Base-by-base conservation (phyloP, 2,329 filamentous ascomycete genomes). In the Verruconis gallopava region DNA sequence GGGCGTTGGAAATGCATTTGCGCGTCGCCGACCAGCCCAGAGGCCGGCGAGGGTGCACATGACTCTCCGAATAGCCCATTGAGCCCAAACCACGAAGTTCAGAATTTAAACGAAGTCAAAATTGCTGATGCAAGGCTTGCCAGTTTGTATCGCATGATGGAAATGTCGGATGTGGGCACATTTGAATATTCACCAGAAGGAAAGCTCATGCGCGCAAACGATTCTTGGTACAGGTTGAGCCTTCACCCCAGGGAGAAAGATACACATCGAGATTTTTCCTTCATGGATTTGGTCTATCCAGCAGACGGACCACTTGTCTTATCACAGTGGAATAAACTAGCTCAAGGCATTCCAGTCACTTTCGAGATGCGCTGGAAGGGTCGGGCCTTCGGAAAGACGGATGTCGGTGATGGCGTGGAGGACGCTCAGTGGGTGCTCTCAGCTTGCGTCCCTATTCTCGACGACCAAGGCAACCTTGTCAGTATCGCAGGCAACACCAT, bases 321-420 rank as follows among this genome's bases (percentile, higher is more conserved):
- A 48, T 50, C 49, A 5, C 49, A 49, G 44, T 59, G 55, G 56
- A 56, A 57, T 21, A 52, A 38, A 3, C 40, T 59, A 3, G 22
- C 51, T 2, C 47, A 50, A 18, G 55, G 55, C 2, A 47, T 43
- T 19, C 46, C 53, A 0, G 49, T 57, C 2, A 56, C 55, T 3
- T 59, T 58, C 30, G 55, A 59, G 35, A 58, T 58, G 55, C 47
- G 55, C 37, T 59, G 55, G 56, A 57, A 56, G 41, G 44, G 47
- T 6, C 22, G 11, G 11, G n/a, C 11, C 22, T 22, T 12, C 9
- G n/a, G 34, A 15, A 28, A 22, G 13, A n/a, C 21, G 20, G 21
- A 4, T 2, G 21, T 22, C 14, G 14, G 14, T n/a, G 45, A 46
- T 3, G 50, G 45, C 3, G 44, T 48, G 3, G 39, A 43, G 4